Evolutionary conservation across 140 eudicot genomes (phyloP), one percentile per base, ranked within the genome.

Genomic region (Stevia rebaudiana): DNA sequence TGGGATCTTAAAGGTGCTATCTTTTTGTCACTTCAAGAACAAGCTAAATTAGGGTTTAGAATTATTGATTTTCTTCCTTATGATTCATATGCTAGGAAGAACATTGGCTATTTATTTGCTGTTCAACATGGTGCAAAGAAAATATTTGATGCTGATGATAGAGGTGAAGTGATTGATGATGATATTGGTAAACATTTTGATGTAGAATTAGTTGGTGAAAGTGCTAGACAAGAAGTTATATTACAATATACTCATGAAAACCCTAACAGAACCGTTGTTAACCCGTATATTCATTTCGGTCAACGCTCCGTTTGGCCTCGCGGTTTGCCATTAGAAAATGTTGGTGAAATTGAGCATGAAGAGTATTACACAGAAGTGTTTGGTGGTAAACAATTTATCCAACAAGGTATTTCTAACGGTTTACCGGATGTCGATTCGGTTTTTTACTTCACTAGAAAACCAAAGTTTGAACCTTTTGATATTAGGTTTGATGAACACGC

Each of bases 341-440:
- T 87, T 58, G 95, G 98, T 63, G 89, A 91, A 9, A 79, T 91
- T 49, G 88, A 63, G 56, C 96, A 82, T 33, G 98, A 91, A 61
- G 91, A 82, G 85, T 91, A 77, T 54, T 91, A 87, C 60, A 91
- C 98, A 3, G 95, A 91, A 42, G 82, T 84, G 11, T 87, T 84
- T 58, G 95, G 95, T 62, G 95, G 98, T 35, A 91, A 81, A 69
- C 95, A 87, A 73, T 87, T 87, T 47, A 91, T 91, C 37, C 98
- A 91, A 67, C 98, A 91, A 24, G 98, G 98, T 52, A 84, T 91
- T 46, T 87, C 94, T 0, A 91, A 91, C 47, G 98, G 98, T 28
- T 81, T 91, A 49, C 98, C 98, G 8, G 98, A 91, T 77, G 98
- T 91, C 21, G 98, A 91, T 77, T 91, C 98, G n/a, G 95, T 91